Percentiles rank a stretch among this genome's conserved stretches.
These are phyloP conservation scores for Deinandra increscens DNA, from an alignment of 129 eudicot species.

Conservation along the genomic window DNA sequence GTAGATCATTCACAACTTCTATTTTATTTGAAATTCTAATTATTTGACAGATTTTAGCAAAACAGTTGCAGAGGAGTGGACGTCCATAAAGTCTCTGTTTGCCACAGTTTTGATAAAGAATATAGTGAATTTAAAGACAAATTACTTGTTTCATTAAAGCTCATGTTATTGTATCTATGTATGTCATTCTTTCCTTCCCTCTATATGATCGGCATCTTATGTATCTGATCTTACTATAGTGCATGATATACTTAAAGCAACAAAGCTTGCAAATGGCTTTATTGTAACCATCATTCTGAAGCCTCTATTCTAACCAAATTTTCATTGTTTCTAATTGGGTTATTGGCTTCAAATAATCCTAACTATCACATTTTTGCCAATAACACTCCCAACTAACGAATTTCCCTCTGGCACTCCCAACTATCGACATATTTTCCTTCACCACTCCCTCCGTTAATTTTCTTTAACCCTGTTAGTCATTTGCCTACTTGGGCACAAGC, in stretches of 20 bases:
- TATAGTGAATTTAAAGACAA: slow-evolving; percentile 4
- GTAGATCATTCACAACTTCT: slow-evolving; percentile 1
- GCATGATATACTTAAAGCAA: slow-evolving; percentile 56
- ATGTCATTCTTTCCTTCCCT: slow-evolving; percentile 15
- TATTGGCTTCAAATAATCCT: no score
- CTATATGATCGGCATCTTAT: slow-evolving; percentile 90
- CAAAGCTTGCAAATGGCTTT: slow-evolving; percentile 62
- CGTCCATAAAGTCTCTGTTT: slow-evolving; percentile 32
- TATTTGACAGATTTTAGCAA: slow-evolving; percentile 51
- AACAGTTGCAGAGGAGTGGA: slow-evolving; percentile 51
- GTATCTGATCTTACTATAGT: slow-evolving; percentile 61
- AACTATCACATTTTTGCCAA: no score
- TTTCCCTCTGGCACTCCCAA: no score
- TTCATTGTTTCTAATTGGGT: no score
- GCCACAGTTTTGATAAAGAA: slow-evolving; percentile 15
- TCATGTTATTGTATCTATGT: not conserved
- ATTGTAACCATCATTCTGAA: slow-evolving; percentile 61
- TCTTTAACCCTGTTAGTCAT: no score
- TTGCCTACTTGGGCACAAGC: no score
- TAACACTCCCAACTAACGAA: no score
- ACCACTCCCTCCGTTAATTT: no score
- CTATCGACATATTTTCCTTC: no score
- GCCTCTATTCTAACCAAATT: no score
- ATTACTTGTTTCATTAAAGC: slow-evolving; percentile 1
- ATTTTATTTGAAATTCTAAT: slow-evolving; percentile 10